Evolutionary conservation across 805 yeast genomes (phyloP), one percentile per base, ranked within the genome.

Genomic region (Jamesozyma piceae): DNA sequence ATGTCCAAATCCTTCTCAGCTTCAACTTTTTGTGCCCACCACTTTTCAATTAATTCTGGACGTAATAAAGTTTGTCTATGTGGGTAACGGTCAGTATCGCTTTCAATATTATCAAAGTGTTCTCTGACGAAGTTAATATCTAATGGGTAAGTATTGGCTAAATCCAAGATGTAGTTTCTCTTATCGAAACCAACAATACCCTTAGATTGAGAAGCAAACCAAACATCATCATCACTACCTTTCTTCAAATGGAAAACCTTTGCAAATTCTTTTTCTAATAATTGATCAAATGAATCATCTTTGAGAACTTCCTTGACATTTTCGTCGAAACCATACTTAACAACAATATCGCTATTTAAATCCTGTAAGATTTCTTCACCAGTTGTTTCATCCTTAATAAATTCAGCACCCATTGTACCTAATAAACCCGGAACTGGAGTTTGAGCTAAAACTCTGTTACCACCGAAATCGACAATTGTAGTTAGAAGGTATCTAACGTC

Each of bases 341-440:
- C 83, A 55, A 74, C 76, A 42, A 71, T 71, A 17, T 55, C 62
- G 21, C 57, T 53, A 10, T 50, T 53, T 32, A 64, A 52, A 44
- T 70, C 63, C 45, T 60, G 67, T 30, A 63, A 53, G 15, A 58
- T 61, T 38, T 66, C 72, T 31, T 62, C 65, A 22, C 65, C 68
- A 24, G 68, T 65, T 31, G 65, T 73, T 33, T 63, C 68, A 38
- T 70, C 71, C 32, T 63, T 67, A 37, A 57, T 59, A 24, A 56
- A 56, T 32, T 57, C 61, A 18, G 67, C 60, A 43, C 73, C 72
- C 54, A 66, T 53, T 10, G 66, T 64, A 9, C 63, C 52, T 43
- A 67, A 65, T 32, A 71, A 59, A 46, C 97, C 97, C 14, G 98
- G 98, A 35, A 90, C 95, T 11, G 96, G 95, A 13, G 95, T 85